Base-by-base conservation (phyloP, 2,329 filamentous ascomycete species). In the Septoria petroselini region DNA sequence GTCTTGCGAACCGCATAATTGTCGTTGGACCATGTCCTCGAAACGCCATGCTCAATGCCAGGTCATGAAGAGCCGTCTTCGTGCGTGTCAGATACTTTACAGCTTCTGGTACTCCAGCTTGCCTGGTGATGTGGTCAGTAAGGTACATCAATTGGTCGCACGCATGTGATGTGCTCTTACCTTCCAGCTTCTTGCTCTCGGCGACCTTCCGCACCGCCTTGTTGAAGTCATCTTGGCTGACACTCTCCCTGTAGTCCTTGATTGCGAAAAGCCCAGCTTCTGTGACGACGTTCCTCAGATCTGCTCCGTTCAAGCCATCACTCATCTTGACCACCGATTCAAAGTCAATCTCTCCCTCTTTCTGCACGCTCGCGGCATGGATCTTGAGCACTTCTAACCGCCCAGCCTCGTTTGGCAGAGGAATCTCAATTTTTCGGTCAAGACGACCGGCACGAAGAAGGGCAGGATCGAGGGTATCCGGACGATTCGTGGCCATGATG, bases 281-380 rank as follows among this genome's bases (percentile, higher is more conserved):
- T 11, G 93, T 98, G 44, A 98, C 91, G 44, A 98, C 91, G 68
- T 98, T 98, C 66, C 93, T 81, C 76, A 98, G 74, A 82, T 98
- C 93, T 42, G 93, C 93, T 68, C 93, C 93, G 72, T 98, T 98
- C 64, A 98, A 80, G 21, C 91, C 91, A 67, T 98, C 93, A 63
- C 91, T 96, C 93, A 98, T 98, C 83, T 98, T 98, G 61, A 98
- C 93, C 53, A 98, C 90, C 64, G 89, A 96, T 80, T 98, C 93
- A 67, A 95, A 98, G 70, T 98, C 94, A 66, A 98, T 89, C 57
- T 98, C 93, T 1, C 91, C 93, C 62, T 97, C 91, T 38, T 88
- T 84, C 52, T 88, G 81, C 11, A 98, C 93, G 55, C 86, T 84
- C 27, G 82, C 81, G 4, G 91, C 83, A 70, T 98, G 93, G 62